Evolutionary conservation across 345 rosid species (phyloP).

Genomic region (Nephelium lappaceum): DNA sequence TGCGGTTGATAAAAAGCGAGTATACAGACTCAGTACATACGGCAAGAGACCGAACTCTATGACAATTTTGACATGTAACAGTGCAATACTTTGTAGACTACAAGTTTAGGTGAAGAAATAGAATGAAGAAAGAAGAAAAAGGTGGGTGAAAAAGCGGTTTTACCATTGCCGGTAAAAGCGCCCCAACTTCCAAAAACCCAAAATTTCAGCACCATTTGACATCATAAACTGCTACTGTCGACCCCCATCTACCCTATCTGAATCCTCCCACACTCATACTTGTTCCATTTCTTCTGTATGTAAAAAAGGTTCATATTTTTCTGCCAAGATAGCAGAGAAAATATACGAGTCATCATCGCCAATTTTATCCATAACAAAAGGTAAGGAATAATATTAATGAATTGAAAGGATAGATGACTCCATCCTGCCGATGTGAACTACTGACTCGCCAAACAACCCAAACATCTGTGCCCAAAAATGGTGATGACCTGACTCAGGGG

Average conservation of each 20-base stretch:
- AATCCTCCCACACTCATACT: slow-evolving; percentile 23
- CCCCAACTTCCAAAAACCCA: slow-evolving; percentile 10
- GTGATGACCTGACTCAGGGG: slow-evolving; percentile 45
- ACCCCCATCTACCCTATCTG: slow-evolving; percentile 18
- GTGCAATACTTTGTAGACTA: slow-evolving; percentile 32
- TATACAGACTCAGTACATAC: slow-evolving; percentile 41
- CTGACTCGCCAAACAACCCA: slow-evolving; percentile 28
- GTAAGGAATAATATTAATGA: slow-evolving; percentile 21
- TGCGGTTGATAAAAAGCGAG: slow-evolving; percentile 32
- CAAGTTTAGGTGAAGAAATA: slow-evolving; percentile 21
- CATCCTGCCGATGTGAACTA: slow-evolving; percentile 16
- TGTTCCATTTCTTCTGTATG: slow-evolving; percentile 22
- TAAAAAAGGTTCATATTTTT: slow-evolving; percentile 13
- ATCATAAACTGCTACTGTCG: slow-evolving; percentile 4
- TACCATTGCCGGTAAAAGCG: slow-evolving; percentile 12
- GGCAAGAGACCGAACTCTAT: slow-evolving; percentile 28
- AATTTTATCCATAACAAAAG: slow-evolving; percentile 26
- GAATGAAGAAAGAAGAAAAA: background rate
- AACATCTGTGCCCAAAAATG: slow-evolving; percentile 31
- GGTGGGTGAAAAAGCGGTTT: slow-evolving; percentile 17
- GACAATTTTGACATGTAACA: slow-evolving; percentile 29
- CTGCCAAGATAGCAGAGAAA: slow-evolving; percentile 38
- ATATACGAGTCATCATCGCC: slow-evolving; percentile 33
- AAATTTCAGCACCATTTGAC: slow-evolving; percentile 17
- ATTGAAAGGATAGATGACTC: slow-evolving; percentile 18